These are phyloP conservation scores for Plantago elongata DNA, from an alignment of 257 asterid species.

Conservation along the genomic window DNA sequence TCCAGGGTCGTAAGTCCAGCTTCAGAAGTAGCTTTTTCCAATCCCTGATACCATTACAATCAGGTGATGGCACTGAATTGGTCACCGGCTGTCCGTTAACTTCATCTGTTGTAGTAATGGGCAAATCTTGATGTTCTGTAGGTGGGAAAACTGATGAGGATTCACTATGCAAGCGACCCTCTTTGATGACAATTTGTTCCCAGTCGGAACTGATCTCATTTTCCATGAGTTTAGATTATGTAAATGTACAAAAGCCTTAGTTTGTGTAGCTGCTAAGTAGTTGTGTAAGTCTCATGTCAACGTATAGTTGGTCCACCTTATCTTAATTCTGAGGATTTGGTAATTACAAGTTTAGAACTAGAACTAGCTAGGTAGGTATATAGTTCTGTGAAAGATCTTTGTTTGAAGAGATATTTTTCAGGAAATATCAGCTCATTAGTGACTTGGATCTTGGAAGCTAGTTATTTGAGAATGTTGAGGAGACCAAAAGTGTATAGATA, in stretches of 20 bases:
- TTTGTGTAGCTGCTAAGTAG: background rate
- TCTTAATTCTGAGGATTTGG: conserved; percentile 29
- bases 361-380: too few species aligned
- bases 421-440: conserved; percentile 25
- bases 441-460: conserved; percentile 20
- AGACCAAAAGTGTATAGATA: background rate
- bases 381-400: conserved; percentile 15
- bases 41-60: conserved; percentile 17
- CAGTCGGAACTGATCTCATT: conserved; percentile 40
- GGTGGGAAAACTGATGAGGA: conserved; percentile 41
- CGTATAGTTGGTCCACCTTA: conserved; percentile 18
- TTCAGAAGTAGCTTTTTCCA: conserved; percentile 27
- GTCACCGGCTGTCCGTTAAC: conserved; percentile 5
- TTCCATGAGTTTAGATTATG: conserved; percentile 33
- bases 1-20: conserved; percentile 11
- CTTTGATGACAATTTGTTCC: conserved; percentile 41
- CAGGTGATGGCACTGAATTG: conserved; percentile 5
- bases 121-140: conserved; percentile 39
- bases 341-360: background rate
- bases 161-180: conserved; percentile 17
- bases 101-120: conserved; percentile 14
- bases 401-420: conserved; percentile 23
- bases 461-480: background rate
- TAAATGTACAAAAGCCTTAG: background rate
- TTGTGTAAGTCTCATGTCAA: background rate